These are phyloP conservation scores for Solanum piurae DNA, from an alignment of 257 asterid species.

Conservation along the genomic window DNA sequence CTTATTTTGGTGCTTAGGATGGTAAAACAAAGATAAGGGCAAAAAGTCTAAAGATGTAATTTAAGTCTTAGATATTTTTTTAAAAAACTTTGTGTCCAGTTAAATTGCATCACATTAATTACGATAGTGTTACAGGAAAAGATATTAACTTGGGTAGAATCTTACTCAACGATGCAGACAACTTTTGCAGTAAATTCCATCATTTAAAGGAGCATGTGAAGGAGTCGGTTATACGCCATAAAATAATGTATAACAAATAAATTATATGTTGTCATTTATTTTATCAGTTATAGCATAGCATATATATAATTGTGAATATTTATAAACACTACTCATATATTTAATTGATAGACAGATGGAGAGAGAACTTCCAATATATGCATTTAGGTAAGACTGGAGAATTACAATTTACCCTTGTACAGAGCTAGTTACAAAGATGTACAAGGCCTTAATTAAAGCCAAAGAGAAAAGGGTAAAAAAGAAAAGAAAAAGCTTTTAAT, in stretches of 20 bases:
- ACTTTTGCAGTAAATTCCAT: not conserved
- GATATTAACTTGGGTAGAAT: not conserved
- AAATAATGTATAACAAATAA: not conserved
- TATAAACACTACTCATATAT: not conserved
- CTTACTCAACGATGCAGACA: not conserved
- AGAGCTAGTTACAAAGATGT: conserved; percentile 32
- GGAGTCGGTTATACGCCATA: not conserved
- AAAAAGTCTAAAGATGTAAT: too few species aligned
- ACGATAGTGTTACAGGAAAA: not conserved
- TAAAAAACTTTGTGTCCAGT: too few species aligned
- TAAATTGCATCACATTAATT: too few species aligned
- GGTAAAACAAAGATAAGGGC: not conserved
- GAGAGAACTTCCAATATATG: not conserved
- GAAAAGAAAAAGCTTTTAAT: not conserved
- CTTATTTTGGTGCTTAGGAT: too few species aligned
- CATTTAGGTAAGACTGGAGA: not conserved
- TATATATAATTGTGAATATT: not conserved
- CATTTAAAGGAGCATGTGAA: not conserved
- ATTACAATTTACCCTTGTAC: conserved; percentile 17
- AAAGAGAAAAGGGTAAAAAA: not conserved
- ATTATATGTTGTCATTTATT: not conserved
- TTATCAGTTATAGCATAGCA: not conserved
- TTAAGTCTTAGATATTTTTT: too few species aligned
- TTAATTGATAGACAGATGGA: not conserved
- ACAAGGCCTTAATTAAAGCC: conserved; percentile 16